A percentile compares a stretch with the other conserved stretches of the same genome.
These are phyloP conservation scores for Chaetomium sp. DNA, from an alignment of 2,329 filamentous ascomycete genomes.

Conservation along the genomic window DNA sequence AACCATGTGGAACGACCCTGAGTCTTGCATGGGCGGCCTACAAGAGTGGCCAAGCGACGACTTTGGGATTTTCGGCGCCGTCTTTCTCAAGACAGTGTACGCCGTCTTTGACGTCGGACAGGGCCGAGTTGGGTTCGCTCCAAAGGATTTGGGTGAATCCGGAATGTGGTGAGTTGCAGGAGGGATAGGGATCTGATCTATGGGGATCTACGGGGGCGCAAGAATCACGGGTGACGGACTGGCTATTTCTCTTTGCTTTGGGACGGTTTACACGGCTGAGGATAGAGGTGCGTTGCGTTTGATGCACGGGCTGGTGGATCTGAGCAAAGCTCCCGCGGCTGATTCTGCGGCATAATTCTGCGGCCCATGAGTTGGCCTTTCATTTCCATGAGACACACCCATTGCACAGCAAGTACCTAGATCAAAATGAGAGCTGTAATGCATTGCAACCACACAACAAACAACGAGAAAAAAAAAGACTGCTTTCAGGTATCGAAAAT, in stretches of 20 bases:
- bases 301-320: not conserved
- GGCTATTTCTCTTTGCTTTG: too few species aligned
- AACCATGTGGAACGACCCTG: constrained; percentile 26
- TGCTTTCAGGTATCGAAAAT: not conserved
- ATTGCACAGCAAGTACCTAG: too few species aligned
- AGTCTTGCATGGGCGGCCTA: constrained; percentile 68
- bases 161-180: not conserved
- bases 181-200: constrained; percentile 1
- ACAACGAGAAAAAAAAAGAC: not conserved
- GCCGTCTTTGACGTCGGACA: constrained; percentile 59
- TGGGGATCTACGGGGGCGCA: too few species aligned
- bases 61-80: constrained; percentile 66
- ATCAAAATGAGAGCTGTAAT: too few species aligned
- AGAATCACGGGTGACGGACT: too few species aligned
- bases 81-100: constrained; percentile 73
- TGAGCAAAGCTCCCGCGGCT: not conserved
- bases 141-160: constrained; percentile 31
- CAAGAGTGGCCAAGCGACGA: constrained; percentile 43
- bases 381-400: too few species aligned
- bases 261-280: not conserved
- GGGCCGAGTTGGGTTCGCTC: constrained; percentile 41
- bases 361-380: not conserved
- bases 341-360: not conserved
- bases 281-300: not conserved
- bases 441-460: too few species aligned